These are phyloP conservation scores for Penicillium sp. DNA, from an alignment of 2,329 filamentous ascomycete genomes.

Conservation along the genomic window DNA sequence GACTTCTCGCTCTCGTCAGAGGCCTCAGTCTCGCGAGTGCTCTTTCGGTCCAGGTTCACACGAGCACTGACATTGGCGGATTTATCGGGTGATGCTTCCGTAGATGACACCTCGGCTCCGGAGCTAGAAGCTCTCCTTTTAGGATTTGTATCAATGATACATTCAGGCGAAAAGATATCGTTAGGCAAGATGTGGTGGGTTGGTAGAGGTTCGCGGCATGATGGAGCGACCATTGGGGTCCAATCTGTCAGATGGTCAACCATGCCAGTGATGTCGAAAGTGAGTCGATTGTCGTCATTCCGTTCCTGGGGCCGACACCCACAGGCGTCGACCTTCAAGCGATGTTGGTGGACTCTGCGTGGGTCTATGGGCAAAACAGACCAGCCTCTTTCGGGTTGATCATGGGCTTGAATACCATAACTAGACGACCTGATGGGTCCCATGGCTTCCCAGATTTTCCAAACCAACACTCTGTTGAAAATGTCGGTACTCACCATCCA, in stretches of 20 bases:
- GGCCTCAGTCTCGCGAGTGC: background rate
- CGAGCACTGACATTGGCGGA: background rate
- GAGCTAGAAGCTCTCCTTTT: background rate
- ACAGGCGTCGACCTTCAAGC: conserved; percentile 41
- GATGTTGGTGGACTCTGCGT: conserved; percentile 40
- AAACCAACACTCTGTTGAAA: conserved; percentile 50
- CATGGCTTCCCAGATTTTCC: conserved; percentile 49
- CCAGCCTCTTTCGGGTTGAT: conserved; percentile 41
- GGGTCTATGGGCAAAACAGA: conserved; percentile 49
- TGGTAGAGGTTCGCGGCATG: background rate
- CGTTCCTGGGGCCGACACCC: conserved; percentile 34
- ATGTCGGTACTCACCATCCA: conserved; percentile 63
- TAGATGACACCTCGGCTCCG: background rate
- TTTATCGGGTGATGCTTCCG: background rate
- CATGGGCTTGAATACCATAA: conserved; percentile 24
- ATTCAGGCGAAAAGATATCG: conserved; percentile 32
- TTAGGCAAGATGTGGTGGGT: conserved; percentile 10
- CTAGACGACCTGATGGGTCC: conserved; percentile 30
- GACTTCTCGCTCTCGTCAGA: background rate
- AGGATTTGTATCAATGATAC: conserved; percentile 12
- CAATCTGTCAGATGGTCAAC: conserved; percentile 28
- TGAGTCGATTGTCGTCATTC: conserved; percentile 15
- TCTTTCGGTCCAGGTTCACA: background rate
- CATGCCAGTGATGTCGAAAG: conserved; percentile 35
- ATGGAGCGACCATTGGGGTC: conserved; percentile 24